Conservation (phyloP, 192 early-diverging fungal genomes). For the Backusella liffmaniae region DNA sequence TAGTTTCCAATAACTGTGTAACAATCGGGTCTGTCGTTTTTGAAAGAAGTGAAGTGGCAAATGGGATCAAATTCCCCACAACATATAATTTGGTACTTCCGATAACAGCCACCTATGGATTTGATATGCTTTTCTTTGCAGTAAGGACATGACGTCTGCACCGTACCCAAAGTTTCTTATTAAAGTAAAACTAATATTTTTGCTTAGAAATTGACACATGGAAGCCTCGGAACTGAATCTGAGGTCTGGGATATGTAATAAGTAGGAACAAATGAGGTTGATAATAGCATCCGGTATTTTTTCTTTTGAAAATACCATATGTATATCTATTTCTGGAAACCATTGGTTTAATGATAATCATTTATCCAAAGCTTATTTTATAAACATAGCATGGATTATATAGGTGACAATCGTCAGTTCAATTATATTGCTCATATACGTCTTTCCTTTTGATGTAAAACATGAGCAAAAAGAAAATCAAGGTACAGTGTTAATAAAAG, state of each 20-base stretch:
- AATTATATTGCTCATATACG: background rate
- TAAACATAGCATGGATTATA: background rate
- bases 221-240: constrained; percentile 78
- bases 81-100: constrained; percentile 69
- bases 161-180: constrained; percentile 89
- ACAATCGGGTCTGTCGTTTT: constrained; percentile 73
- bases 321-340: background rate
- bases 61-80: background rate
- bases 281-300: background rate
- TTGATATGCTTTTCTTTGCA: constrained; percentile 71
- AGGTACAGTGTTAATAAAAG: background rate
- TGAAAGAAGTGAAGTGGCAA: constrained; percentile 52
- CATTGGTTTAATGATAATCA: background rate
- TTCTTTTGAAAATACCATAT: background rate
- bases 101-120: constrained; percentile 83
- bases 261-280: background rate
- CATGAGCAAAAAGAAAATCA: background rate
- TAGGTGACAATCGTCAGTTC: background rate
- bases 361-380: background rate
- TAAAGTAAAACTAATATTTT: constrained; percentile 66
- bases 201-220: constrained; percentile 3
- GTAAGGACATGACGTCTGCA: constrained; percentile 83
- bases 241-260: constrained; percentile 61
- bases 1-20: constrained; percentile 31
- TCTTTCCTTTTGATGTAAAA: background rate